Evolutionary conservation across 1,284 basidiomycete genomes (phyloP).

Genomic region (Wallemia ichthyophaga): DNA sequence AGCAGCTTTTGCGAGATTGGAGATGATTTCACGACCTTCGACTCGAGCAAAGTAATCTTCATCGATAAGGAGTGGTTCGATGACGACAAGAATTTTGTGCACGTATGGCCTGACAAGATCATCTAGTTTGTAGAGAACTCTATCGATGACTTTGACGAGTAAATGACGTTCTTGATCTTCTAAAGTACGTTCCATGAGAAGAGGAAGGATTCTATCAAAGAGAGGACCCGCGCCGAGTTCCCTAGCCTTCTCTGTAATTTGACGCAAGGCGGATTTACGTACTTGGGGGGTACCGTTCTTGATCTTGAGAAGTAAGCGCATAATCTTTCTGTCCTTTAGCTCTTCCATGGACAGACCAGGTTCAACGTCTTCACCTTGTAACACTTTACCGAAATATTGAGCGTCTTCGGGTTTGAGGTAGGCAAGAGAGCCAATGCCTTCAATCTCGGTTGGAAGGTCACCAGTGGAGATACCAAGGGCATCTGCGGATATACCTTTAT

Average conservation of each 20-base stretch:
- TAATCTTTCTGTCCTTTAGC: conserved; percentile 97
- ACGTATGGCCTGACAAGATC: conserved; percentile 96
- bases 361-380: conserved; percentile 82
- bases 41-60: conserved; percentile 99
- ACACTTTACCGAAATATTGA: conserved; percentile 85
- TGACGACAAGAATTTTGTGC: conserved; percentile 97
- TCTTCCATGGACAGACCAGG: conserved; percentile 60
- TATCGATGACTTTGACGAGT: conserved; percentile 96
- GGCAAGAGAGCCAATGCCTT: conserved; percentile 80
- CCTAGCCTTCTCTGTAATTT: conserved; percentile 97
- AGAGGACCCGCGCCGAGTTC: conserved; percentile 96
- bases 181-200: conserved; percentile 94
- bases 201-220: conserved; percentile 92
- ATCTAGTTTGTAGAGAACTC: conserved; percentile 94
- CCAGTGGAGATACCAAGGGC: conserved; percentile 52
- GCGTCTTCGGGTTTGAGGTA: conserved; percentile 98
- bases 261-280: conserved; percentile 81
- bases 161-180: conserved; percentile 97
- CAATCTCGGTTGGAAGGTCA: conserved; percentile 92
- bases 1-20: conserved; percentile 91
- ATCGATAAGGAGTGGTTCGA: conserved; percentile 93
- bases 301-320: conserved; percentile 97
- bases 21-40: conserved; percentile 97
- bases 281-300: conserved; percentile 98
- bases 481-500: conserved; percentile 43